Percentiles rank a stretch among this genome's conserved stretches.
Evolutionary conservation across 2,329 filamentous ascomycete genomes (phyloP).

Genomic region (Ceratocystis eucalypticola): DNA sequence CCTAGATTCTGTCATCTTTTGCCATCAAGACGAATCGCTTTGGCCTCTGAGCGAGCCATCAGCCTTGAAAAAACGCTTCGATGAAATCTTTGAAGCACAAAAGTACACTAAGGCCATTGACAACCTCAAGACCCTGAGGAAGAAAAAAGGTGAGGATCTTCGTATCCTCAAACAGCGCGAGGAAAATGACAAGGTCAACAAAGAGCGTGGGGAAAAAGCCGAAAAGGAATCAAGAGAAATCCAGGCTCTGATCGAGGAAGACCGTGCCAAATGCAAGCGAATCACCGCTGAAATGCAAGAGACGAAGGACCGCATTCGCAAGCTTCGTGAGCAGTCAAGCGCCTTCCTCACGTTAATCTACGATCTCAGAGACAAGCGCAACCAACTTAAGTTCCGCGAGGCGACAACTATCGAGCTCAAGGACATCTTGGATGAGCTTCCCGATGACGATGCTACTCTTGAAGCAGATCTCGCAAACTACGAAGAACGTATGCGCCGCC

Average conservation of each 20-base stretch:
- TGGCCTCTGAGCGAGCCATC: constrained; percentile 90
- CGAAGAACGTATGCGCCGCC: constrained; percentile 55
- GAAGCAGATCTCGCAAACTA: constrained; percentile 62
- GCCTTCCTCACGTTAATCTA: constrained; percentile 63
- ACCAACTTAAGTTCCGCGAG: constrained; percentile 57
- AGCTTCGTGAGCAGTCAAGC: constrained; percentile 59
- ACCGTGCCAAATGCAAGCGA: constrained; percentile 44
- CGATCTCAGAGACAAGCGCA: constrained; percentile 60
- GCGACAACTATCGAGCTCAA: constrained; percentile 57
- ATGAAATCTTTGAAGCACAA: constrained; percentile 92
- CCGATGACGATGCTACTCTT: constrained; percentile 65
- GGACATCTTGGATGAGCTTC: constrained; percentile 59
- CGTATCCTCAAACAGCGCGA: constrained; percentile 60
- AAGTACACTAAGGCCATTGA: constrained; percentile 98
- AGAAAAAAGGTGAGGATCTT: constrained; percentile 67
- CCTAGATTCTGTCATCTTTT: constrained; percentile 92
- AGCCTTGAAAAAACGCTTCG: constrained; percentile 81
- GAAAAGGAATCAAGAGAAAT: constrained; percentile 53
- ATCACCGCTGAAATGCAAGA: constrained; percentile 49
- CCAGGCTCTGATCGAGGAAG: constrained; percentile 49
- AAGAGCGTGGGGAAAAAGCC: constrained; percentile 64
- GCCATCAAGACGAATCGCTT: constrained; percentile 92
- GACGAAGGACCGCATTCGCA: constrained; percentile 42
- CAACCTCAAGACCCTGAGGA: constrained; percentile 76
- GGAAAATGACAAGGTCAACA: constrained; percentile 65